Percentiles rank a stretch among this genome's conserved stretches.
Conservation (phyloP, 805 yeast species). For the Cyberlindnera maclurae region DNA sequence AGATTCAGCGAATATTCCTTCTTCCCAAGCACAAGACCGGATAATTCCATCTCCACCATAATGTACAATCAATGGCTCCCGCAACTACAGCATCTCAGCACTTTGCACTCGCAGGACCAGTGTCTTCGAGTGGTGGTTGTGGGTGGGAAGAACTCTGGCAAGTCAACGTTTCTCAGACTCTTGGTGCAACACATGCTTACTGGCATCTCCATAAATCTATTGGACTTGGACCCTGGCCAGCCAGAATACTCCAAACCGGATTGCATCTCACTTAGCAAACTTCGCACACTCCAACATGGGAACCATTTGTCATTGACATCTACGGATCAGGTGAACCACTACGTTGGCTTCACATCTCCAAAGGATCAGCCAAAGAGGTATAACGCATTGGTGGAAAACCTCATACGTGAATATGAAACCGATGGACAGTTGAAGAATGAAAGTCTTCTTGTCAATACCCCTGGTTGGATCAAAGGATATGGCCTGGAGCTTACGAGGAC, state of each 20-base stretch:
- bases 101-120: slow-evolving; percentile 25
- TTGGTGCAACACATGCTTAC: slow-evolving; percentile 42
- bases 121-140: slow-evolving; percentile 27
- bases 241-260: slow-evolving; percentile 73
- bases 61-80: slow-evolving; percentile 27
- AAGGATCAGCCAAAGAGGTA: slow-evolving; percentile 58
- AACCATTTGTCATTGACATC: slow-evolving; percentile 20
- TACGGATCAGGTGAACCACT: slow-evolving; percentile 21
- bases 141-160: slow-evolving; percentile 71
- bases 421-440: slow-evolving; percentile 21
- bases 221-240: slow-evolving; percentile 89
- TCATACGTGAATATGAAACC: slow-evolving; percentile 31
- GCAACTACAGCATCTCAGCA: slow-evolving; percentile 34
- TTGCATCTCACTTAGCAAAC: slow-evolving; percentile 46
- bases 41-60: slow-evolving; percentile 18
- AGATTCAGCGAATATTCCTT: slow-evolving; percentile 32
- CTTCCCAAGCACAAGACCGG: slow-evolving; percentile 25
- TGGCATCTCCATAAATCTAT: slow-evolving; percentile 33
- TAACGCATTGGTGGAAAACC: slow-evolving; percentile 31
- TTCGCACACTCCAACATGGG: slow-evolving; percentile 32
- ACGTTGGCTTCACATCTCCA: slow-evolving; percentile 64
- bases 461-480: slow-evolving; percentile 89
- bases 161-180: slow-evolving; percentile 59
- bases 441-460: slow-evolving; percentile 61
- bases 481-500: slow-evolving; percentile 61